phyloP scores from a whole-genome alignment of 106 monocot species.

The Dendrobium officinale region DNA sequence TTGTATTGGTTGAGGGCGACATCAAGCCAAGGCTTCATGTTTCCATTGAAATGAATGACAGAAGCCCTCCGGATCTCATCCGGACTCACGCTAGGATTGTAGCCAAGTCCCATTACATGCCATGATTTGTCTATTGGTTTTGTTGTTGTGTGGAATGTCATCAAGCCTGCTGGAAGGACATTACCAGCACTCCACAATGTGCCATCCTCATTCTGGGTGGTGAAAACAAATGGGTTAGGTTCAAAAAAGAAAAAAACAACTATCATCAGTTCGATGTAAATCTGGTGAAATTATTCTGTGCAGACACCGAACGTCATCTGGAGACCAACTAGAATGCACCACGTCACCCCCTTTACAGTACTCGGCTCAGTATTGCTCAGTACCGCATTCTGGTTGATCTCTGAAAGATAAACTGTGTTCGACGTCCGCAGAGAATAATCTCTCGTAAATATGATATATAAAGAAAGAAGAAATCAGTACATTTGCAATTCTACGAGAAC shows the following conservation, averaged over 20 bases:
- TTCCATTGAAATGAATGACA: conserved; percentile 81
- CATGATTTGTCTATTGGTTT: conserved; percentile 86
- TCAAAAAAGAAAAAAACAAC: neutral
- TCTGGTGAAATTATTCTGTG: too few species aligned
- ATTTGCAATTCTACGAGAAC: too few species aligned
- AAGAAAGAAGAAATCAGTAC: too few species aligned
- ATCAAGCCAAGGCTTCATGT: conserved; percentile 98
- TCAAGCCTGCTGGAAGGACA: conserved; percentile 55
- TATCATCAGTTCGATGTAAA: too few species aligned
- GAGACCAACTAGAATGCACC: too few species aligned
- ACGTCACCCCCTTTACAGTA: too few species aligned
- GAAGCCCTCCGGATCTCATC: conserved; percentile 72
- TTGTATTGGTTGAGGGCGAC: conserved; percentile 94
- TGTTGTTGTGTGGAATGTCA: conserved; percentile 71
- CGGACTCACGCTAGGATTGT: conserved; percentile 74
- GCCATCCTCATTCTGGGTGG: conserved; percentile 6
- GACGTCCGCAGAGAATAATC: too few species aligned
- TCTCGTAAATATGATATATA: neutral
- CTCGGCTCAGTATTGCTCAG: too few species aligned
- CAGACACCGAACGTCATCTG: rapidly evolving
- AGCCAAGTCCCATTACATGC: conserved; percentile 94
- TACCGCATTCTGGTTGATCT: too few species aligned
- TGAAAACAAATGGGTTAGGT: neutral
- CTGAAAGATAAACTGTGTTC: too few species aligned
- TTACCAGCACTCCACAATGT: conserved; percentile 5